phyloP scores from a whole-genome alignment of 2,329 filamentous ascomycete genomes.

The Cladosporium sp. region DNA sequence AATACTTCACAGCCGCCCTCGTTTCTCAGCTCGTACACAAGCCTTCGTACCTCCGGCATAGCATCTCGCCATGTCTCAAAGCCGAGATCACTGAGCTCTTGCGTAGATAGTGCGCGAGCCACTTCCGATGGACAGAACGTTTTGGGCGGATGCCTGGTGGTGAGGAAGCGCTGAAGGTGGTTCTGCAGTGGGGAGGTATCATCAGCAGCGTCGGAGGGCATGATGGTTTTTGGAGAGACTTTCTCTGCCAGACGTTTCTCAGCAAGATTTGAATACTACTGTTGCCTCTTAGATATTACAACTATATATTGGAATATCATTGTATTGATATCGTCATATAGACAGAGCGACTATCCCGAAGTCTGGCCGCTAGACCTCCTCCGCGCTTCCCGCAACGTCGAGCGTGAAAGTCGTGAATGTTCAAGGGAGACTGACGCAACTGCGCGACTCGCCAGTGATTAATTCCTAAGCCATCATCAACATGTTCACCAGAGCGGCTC shows the following conservation, averaged over 20 bases:
- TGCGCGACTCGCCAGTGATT: constrained; percentile 10
- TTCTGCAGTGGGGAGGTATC: not conserved
- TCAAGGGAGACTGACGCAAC: constrained; percentile 7
- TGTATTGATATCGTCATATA: not conserved
- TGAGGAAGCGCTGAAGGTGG: constrained; percentile 10
- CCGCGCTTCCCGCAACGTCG: constrained; percentile 6
- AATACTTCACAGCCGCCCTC: constrained; percentile 49
- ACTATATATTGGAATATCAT: not conserved
- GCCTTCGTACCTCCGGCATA: constrained; percentile 47
- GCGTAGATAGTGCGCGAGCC: constrained; percentile 45
- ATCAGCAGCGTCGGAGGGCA: not conserved
- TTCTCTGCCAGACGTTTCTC: not conserved
- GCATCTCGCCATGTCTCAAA: constrained; percentile 46
- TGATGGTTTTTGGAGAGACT: not conserved
- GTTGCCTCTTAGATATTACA: not conserved
- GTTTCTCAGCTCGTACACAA: constrained; percentile 46
- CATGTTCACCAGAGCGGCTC: constrained; percentile 17
- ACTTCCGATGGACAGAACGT: constrained; percentile 57
- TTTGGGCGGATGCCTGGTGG: constrained; percentile 44
- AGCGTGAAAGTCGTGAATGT: not conserved
- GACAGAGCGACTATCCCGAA: not conserved
- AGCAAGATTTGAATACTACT: not conserved
- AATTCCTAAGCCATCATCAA: constrained; percentile 2
- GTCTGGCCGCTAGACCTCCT: constrained; percentile 1
- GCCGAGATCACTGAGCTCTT: constrained; percentile 40